Evolutionary conservation across 257 asterid genomes (phyloP).

Genomic region (Solanum virginianum): DNA sequence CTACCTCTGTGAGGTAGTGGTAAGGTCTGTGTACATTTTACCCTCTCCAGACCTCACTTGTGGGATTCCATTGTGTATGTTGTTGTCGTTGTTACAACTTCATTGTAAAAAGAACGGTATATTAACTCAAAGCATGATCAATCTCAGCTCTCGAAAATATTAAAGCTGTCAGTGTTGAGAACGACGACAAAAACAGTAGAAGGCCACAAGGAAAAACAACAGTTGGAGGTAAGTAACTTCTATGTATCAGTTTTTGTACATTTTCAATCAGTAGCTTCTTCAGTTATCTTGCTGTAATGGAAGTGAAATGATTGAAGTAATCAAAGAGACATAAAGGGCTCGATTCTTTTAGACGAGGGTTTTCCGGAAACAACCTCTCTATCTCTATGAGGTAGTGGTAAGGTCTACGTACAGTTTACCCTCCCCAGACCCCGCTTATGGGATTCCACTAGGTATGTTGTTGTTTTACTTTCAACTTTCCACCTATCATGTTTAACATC

Average conservation of each 20-base stretch:
- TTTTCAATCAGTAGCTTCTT: neutral
- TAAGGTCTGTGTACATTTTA: too few relatives aligned
- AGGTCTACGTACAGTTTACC: too few relatives aligned
- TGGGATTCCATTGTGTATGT: too few relatives aligned
- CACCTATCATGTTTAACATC: neutral
- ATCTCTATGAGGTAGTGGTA: too few relatives aligned
- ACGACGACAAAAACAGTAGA: conserved; percentile 16
- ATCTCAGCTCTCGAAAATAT: conserved; percentile 61
- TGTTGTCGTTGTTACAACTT: neutral
- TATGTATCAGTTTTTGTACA: neutral
- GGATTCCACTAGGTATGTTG: too few relatives aligned
- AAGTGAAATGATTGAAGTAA: neutral
- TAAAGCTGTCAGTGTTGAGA: conserved; percentile 36
- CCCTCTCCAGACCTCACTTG: too few relatives aligned
- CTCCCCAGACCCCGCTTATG: too few relatives aligned
- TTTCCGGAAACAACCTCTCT: too few relatives aligned
- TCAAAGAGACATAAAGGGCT: neutral
- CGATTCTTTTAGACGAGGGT: too few relatives aligned
- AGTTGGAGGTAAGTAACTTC: conserved; percentile 29
- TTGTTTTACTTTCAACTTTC: neutral
- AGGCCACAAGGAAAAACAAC: neutral
- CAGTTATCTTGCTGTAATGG: neutral
- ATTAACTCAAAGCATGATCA: neutral
- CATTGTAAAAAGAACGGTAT: neutral
- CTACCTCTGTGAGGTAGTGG: too few relatives aligned